Conservation (phyloP, 768 basidiomycete species). For the Phlegmacium glaucopus region DNA sequence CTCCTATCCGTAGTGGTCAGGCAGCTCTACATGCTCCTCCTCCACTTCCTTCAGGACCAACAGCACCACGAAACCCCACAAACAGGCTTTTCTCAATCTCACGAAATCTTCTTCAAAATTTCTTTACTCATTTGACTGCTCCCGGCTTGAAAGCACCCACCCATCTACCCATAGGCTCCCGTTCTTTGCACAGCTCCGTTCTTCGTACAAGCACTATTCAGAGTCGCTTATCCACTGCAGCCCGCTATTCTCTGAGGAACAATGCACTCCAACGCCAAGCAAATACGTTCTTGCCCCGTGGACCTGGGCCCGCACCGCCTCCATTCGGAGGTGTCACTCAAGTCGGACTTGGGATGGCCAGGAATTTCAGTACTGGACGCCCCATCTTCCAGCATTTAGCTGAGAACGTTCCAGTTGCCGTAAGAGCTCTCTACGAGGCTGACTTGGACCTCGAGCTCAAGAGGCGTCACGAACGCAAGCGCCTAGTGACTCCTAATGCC, state of each 20-base stretch:
- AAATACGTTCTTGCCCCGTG: conserved; percentile 52
- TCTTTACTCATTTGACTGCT: conserved; percentile 55
- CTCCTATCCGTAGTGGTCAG: conserved; percentile 31
- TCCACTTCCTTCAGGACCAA: conserved; percentile 1
- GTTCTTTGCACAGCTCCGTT: conserved; percentile 25
- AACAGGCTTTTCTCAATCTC: conserved; percentile 52
- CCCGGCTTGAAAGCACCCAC: conserved; percentile 43
- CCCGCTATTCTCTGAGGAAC: conserved; percentile 44
- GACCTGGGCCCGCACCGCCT: conserved; percentile 40
- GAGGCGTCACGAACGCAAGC: conserved; percentile 33
- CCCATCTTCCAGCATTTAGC: conserved; percentile 79
- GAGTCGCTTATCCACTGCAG: conserved; percentile 53
- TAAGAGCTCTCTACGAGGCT: conserved; percentile 69
- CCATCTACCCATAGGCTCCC: conserved; percentile 23
- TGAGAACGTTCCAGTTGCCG: conserved; percentile 76
- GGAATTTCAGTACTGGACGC: conserved; percentile 71
- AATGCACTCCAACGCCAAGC: conserved; percentile 39
- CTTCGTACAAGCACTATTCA: conserved; percentile 38
- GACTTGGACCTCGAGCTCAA: conserved; percentile 61
- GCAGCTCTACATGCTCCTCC: conserved; percentile 5
- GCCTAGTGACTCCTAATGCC: conserved; percentile 15
- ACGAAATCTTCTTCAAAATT: conserved; percentile 49
- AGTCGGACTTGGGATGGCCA: conserved; percentile 72
- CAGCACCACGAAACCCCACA: conserved; percentile 24
- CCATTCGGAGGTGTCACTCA: conserved; percentile 45